A percentile compares a stretch with the other conserved stretches of the same genome.
These are phyloP conservation scores for Mortierella sp. DNA, from an alignment of 371 early-diverging fungal species.

Conservation along the genomic window DNA sequence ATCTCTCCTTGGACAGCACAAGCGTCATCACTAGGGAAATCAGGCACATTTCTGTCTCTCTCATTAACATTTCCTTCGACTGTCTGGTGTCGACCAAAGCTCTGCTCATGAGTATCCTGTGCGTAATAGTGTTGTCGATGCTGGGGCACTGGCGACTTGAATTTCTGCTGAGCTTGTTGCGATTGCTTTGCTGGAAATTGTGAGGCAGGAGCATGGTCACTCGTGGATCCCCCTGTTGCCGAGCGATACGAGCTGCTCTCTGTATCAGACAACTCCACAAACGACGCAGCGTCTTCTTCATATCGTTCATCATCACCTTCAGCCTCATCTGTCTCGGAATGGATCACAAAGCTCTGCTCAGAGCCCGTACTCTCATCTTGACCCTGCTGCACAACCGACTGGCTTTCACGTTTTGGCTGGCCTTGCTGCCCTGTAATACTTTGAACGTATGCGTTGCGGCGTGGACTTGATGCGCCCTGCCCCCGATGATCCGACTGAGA, in stretches of 20 bases:
- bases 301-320: not conserved
- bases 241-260: slow-evolving; percentile 3
- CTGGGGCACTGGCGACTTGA: not conserved
- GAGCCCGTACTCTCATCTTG: slow-evolving; percentile 19
- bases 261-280: slow-evolving; percentile 29
- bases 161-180: not conserved
- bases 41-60: no score
- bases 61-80: no score
- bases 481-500: not conserved
- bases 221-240: not conserved
- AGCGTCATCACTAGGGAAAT: no score
- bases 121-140: not conserved
- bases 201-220: not conserved
- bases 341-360: slow-evolving; percentile 9
- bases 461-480: not conserved
- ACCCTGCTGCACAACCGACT: not conserved
- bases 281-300: slow-evolving; percentile 20
- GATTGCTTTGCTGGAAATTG: not conserved
- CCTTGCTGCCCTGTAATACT: not conserved
- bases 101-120: not conserved
- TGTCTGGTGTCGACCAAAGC: no score
- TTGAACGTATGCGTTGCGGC: not conserved
- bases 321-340: not conserved
- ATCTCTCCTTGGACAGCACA: slow-evolving; percentile 12
- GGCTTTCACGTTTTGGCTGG: not conserved